Conservation (phyloP, 352 stramenopile species). For the Phytophthora pluvialis region DNA sequence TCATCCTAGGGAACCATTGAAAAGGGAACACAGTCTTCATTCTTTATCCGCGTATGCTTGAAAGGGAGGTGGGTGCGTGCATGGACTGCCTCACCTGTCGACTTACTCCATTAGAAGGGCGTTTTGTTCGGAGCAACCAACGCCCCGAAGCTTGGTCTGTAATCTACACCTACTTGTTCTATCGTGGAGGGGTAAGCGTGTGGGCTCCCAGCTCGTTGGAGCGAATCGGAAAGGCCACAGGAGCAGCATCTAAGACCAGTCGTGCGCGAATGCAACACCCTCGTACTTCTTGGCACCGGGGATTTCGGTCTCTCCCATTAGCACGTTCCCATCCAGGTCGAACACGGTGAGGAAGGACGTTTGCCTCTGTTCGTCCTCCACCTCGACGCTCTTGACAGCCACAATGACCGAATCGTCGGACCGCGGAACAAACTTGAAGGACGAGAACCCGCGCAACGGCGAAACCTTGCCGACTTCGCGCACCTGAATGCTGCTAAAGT, state of each 20-base stretch:
- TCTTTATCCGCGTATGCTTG: constrained; percentile 29
- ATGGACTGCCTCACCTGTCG: constrained; percentile 5
- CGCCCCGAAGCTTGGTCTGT: constrained; percentile 10
- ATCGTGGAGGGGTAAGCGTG: constrained; percentile 21
- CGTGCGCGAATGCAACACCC: constrained; percentile 91
- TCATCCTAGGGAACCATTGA: neutral
- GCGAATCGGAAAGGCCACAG: constrained; percentile 17
- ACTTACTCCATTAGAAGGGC: constrained; percentile 15
- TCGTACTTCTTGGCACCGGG: constrained; percentile 94
- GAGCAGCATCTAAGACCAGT: constrained; percentile 59
- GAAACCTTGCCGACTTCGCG: constrained; percentile 83
- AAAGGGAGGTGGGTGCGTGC: constrained; percentile 5
- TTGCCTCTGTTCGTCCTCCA: constrained; percentile 90
- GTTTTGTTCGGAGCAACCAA: constrained; percentile 10
- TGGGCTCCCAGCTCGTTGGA: constrained; percentile 9
- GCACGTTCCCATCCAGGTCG: constrained; percentile 88
- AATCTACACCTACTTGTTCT: constrained; percentile 33
- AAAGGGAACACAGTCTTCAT: constrained; percentile 37
- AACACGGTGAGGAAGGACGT: constrained; percentile 95
- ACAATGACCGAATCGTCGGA: constrained; percentile 92
- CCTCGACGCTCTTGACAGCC: constrained; percentile 94
- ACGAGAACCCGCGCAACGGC: constrained; percentile 92
- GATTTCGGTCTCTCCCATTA: constrained; percentile 92
- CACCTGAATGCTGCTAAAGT: constrained; percentile 89
- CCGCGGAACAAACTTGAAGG: constrained; percentile 94